Conservation (phyloP, 495 filamentous ascomycete species). For the Trichocladium uniseriatum region DNA sequence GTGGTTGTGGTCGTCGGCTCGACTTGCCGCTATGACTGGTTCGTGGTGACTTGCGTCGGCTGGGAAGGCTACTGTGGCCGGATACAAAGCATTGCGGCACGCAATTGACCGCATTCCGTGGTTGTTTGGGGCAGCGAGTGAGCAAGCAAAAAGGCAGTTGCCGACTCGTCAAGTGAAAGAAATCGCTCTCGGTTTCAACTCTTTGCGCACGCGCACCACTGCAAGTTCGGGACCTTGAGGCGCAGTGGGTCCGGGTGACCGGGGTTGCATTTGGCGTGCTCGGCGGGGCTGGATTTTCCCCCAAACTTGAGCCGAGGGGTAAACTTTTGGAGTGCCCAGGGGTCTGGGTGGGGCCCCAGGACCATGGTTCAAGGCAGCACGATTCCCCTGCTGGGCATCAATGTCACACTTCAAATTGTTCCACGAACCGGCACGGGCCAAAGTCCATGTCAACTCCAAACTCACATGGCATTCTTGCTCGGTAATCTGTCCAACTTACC, state of each 20-base stretch:
- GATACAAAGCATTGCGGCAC: not conserved
- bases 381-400: too few species aligned
- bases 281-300: constrained; percentile 2
- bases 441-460: not conserved
- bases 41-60: not conserved
- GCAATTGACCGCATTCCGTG: constrained; percentile 10
- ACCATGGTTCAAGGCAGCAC: not conserved
- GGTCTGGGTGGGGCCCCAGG: not conserved
- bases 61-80: not conserved
- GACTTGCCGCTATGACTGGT: not conserved
- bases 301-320: constrained; percentile 13
- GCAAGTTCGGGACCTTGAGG: not conserved
- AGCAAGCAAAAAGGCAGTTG: constrained; percentile 2
- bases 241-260: constrained; percentile 9
- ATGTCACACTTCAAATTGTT: too few species aligned
- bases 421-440: not conserved
- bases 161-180: constrained; percentile 9
- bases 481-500: too few species aligned
- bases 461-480: not conserved
- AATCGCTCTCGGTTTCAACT: constrained; percentile 13
- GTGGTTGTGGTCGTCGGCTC: constrained; percentile 5
- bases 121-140: not conserved
- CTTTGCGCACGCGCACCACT: not conserved
- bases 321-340: constrained; percentile 2
- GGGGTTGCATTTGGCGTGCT: constrained; percentile 6